phyloP scores from a whole-genome alignment of 257 asterid genomes.

The Primulina eburnea region DNA sequence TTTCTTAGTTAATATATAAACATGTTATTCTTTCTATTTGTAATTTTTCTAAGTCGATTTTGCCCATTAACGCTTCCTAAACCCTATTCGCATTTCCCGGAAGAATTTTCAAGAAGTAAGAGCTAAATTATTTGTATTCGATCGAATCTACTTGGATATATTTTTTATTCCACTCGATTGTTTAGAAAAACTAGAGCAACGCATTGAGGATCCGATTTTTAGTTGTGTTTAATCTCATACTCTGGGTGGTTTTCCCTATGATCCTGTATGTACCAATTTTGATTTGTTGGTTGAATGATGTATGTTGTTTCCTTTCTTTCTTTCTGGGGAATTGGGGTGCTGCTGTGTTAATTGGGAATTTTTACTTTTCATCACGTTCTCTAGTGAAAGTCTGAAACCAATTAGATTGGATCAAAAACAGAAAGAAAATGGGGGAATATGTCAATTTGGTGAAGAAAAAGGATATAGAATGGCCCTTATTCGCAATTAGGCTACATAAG shows the following conservation, averaged over 20 bases:
- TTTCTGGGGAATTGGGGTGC: neutral
- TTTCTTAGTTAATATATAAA: too few relatives aligned
- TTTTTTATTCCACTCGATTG: neutral
- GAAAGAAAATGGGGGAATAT: neutral
- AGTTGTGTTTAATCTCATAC: too few relatives aligned
- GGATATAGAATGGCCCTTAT: neutral
- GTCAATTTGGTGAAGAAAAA: neutral
- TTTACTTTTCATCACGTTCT: neutral
- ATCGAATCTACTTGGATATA: neutral
- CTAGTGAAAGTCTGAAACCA: neutral
- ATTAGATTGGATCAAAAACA: neutral
- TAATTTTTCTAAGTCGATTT: constrained; percentile 3
- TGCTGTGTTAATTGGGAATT: neutral
- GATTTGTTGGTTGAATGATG: too few relatives aligned
- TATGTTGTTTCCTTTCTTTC: too few relatives aligned
- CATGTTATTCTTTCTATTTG: too few relatives aligned
- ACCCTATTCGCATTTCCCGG: constrained; percentile 26
- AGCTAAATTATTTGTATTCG: constrained; percentile 15
- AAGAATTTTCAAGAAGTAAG: constrained; percentile 76
- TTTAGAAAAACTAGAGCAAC: neutral
- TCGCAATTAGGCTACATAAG: neutral
- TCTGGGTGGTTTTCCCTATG: too few relatives aligned
- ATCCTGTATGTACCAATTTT: too few relatives aligned
- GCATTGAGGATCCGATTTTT: neutral
- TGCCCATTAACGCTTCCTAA: constrained; percentile 20